Conservation (phyloP, 2,329 filamentous ascomycete species). For the Colletotrichum godetiae region DNA sequence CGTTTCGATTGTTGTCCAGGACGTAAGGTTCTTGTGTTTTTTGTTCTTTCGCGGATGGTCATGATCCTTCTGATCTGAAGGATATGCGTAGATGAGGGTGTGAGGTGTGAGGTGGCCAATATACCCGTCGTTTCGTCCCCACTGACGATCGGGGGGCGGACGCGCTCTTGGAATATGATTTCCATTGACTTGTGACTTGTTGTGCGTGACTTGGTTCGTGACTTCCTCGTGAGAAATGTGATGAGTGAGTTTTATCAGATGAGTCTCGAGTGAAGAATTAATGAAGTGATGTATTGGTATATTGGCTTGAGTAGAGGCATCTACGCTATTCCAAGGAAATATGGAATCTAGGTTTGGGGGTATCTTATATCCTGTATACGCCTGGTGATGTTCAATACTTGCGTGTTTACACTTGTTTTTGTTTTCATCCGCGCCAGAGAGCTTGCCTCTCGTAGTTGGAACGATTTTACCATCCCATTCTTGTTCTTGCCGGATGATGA, state of each 20-base stretch:
- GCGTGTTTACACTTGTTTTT: no score
- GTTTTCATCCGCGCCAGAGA: no score
- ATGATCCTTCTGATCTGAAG: not conserved
- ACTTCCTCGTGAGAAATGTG: not conserved
- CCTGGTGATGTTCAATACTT: no score
- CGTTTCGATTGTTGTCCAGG: slow-evolving; percentile 16
- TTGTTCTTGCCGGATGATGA: no score
- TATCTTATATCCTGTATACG: no score
- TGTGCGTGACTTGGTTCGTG: not conserved
- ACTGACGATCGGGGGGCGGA: slow-evolving; percentile 2
- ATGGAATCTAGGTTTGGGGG: not conserved
- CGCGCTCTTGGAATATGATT: slow-evolving; percentile 24
- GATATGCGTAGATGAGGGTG: no score
- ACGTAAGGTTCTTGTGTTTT: not conserved
- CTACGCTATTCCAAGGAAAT: not conserved
- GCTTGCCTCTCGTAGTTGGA: no score
- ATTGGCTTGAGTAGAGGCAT: not conserved
- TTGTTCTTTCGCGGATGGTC: no score
- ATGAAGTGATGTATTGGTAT: not conserved
- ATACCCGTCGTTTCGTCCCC: slow-evolving; percentile 27
- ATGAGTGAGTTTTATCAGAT: not conserved
- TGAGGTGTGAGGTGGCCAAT: slow-evolving; percentile 28
- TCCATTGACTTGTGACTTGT: not conserved
- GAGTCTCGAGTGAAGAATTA: not conserved
- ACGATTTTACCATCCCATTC: no score